Evolutionary conservation across 2,329 filamentous ascomycete genomes (phyloP).

Genomic region (Boeremia exigua): DNA sequence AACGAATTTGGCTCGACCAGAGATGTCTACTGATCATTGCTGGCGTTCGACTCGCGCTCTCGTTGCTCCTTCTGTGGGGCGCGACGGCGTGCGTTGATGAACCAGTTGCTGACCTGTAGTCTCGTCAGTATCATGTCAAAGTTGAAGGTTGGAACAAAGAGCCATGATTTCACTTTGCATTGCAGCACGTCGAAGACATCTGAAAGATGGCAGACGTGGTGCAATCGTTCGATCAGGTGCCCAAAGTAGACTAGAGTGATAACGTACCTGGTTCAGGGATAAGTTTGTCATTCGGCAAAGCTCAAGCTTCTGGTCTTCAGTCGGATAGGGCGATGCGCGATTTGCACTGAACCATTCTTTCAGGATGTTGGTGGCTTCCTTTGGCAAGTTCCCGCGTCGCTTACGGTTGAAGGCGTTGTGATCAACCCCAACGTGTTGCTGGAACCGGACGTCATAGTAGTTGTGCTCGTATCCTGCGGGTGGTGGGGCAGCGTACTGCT

Average conservation of each 20-base stretch:
- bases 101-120: constrained; percentile 74
- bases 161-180: neutral
- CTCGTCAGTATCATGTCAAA: constrained; percentile 16
- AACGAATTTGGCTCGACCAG: neutral
- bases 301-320: constrained; percentile 84
- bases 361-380: constrained; percentile 83
- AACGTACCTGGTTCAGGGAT: constrained; percentile 71
- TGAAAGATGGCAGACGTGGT: constrained; percentile 27
- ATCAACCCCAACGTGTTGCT: constrained; percentile 36
- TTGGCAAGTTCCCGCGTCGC: constrained; percentile 85
- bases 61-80: constrained; percentile 40
- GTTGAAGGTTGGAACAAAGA: neutral
- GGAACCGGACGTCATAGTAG: constrained; percentile 39
- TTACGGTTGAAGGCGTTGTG: constrained; percentile 52
- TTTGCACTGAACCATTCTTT: constrained; percentile 72
- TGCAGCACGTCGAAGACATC: constrained; percentile 8
- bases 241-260: neutral
- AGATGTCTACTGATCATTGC: neutral
- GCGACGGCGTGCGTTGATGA: constrained; percentile 76
- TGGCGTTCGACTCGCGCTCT: constrained; percentile 32
- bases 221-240: constrained; percentile 56
- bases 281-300: constrained; percentile 78
- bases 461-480: constrained; percentile 26
- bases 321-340: constrained; percentile 76
- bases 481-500: constrained; percentile 19